Evolutionary conservation across 208 protist species (phyloP), one percentile per base, ranked within the genome.

Genomic region (Naegleria lovaniensis): DNA sequence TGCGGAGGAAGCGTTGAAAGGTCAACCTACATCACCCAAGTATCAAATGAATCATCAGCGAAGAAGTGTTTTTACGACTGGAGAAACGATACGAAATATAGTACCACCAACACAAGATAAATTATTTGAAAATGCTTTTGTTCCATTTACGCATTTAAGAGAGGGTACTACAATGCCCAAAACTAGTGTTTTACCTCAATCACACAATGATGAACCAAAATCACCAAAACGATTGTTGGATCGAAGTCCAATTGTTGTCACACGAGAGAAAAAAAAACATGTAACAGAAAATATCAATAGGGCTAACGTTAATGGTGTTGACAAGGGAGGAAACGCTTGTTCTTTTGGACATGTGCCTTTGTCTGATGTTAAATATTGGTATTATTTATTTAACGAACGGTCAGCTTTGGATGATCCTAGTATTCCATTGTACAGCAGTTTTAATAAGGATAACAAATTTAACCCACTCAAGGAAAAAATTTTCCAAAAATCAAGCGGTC

Each of bases 381-480:
- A 40, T 43, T 85, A 43, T 85, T 19, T 48, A 16, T 22, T 43
- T 48, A 43, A 40, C 48, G 36, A 85, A 19, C 0, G 83, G 25
- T 85, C 83, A 4, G 39, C 15, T 43, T 39, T 85, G 16, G 83
- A 85, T 29, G 83, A 85, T 85, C 38, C 83, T 29, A 25, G 0
- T 48, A 9, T 38, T 43, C 83, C 83, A 38, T n/a, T 85, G 36
- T 85, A 85, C 36, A 85, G 83, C 41, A 85, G 83, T 48, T 85
- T 85, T 48, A 16, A 33, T 48, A 19, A 40, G 29, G 38, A 85
- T 19, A 48, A 48, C 1, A 48, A n/a, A 4, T 85, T 85, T 48
- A 39, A 43, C 7, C 36, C 83, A 36, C 13, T 79, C 0, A 19
- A n/a, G 67, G 29, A 79, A 67, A 67, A 67, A 67, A 29, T 67